phyloP scores from a whole-genome alignment of 2,329 filamentous ascomycete species.

The Ophiostoma ulmi region DNA sequence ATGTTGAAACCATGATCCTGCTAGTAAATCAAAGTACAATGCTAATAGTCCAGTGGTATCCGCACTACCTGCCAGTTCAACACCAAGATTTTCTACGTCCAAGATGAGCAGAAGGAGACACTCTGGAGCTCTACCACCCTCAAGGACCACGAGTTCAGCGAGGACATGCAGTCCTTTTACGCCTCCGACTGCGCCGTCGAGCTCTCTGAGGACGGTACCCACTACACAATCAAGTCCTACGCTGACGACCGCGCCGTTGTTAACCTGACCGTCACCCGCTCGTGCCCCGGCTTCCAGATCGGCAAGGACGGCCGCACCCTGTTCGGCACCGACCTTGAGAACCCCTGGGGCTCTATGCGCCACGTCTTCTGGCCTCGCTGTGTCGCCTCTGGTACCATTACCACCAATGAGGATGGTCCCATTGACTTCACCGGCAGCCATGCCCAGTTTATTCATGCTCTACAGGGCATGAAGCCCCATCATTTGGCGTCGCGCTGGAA shows the following conservation, averaged over 20 bases:
- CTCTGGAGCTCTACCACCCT: slow-evolving; percentile 82
- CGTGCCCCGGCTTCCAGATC: slow-evolving; percentile 73
- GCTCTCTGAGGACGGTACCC: slow-evolving; percentile 75
- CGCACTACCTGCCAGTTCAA: slow-evolving; percentile 91
- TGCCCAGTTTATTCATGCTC: slow-evolving; percentile 73
- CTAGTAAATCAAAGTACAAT: neutral
- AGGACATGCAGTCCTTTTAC: slow-evolving; percentile 76
- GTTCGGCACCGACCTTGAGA: slow-evolving; percentile 77
- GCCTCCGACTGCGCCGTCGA: slow-evolving; percentile 81
- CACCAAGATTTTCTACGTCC: slow-evolving; percentile 80
- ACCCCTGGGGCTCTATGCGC: slow-evolving; percentile 89
- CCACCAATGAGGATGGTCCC: slow-evolving; percentile 72
- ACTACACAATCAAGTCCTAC: slow-evolving; percentile 86
- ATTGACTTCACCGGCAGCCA: slow-evolving; percentile 79
- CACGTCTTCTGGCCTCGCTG: slow-evolving; percentile 95
- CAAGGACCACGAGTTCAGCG: slow-evolving; percentile 73
- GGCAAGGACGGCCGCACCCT: slow-evolving; percentile 79
- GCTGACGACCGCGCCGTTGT: slow-evolving; percentile 75
- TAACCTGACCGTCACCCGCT: slow-evolving; percentile 74
- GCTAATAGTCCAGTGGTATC: slow-evolving; percentile 59
- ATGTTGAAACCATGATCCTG: neutral
- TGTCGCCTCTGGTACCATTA: slow-evolving; percentile 73
- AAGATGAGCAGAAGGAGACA: slow-evolving; percentile 62
- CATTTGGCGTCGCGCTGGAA: slow-evolving; percentile 91
- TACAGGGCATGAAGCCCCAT: slow-evolving; percentile 99